Evolutionary conservation across 345 rosid genomes (phyloP), one percentile per base, ranked within the genome.

Genomic region (Trapa bicornis): DNA sequence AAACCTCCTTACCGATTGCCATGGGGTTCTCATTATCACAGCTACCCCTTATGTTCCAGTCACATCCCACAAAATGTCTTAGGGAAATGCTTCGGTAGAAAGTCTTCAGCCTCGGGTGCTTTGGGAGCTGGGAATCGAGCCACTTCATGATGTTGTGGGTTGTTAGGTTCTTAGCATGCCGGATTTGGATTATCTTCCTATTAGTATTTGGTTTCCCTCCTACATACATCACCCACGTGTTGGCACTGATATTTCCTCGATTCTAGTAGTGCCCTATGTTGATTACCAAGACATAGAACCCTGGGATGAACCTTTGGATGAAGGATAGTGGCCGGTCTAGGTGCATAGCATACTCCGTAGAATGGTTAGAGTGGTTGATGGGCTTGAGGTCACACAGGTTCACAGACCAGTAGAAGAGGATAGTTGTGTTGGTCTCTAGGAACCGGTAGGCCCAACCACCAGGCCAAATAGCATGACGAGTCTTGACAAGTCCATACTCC

Each of bases 231-330:
- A 85, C 77, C 82, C 83, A 83, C 14, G 68, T 77, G 70, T 85
- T 80, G 14, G 61, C 75, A 1, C 61, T 74, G 38, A 85, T 35
- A 76, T 80, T 80, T 66, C 77, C 78, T 60, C 78, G 73, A 71
- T 81, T 80, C 89, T 86, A 85, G 64, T 85, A 86, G 73, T 82
- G 86, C 53, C 80, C 85, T 3, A 85, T 80, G 68, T 85, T 85
- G 2, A 85, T 80, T 37, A 85, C 81, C 41, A 85, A 64, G 16
- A 82, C 80, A 66, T 82, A 76, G 22, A 82, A 73, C 8, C 29
- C 37, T n/a, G 68, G 62, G 16, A 85, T 68, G 73, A 52, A 75
- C 45, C 61, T 50, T 64, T 67, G 74, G 71, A 79, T 48, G 77
- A 85, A 85, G 42, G 77, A 65, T 43, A 85, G 86, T 60, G 83